A percentile compares a stretch with the other conserved stretches of the same genome.
Conservation (phyloP, 129 eudicot species). For the Tanacetum coccineum region DNA sequence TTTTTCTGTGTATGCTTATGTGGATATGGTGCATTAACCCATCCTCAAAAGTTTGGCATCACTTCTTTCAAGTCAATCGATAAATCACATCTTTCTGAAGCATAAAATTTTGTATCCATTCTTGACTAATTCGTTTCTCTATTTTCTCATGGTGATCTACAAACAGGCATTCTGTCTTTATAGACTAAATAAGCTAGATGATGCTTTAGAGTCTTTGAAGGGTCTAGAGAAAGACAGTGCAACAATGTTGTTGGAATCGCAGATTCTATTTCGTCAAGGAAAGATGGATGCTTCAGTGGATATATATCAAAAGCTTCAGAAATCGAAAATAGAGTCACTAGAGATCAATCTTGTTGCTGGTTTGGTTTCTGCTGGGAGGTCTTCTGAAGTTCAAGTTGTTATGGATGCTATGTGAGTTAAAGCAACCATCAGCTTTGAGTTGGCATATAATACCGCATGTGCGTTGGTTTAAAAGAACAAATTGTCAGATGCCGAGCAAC, state of each 20-base stretch:
- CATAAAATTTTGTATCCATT: background rate
- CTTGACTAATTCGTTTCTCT: conserved; percentile 3
- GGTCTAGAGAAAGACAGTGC: conserved; percentile 50
- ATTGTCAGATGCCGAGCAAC: conserved; percentile 80
- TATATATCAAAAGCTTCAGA: conserved; percentile 73
- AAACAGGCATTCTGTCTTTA: conserved; percentile 83
- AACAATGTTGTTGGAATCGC: conserved; percentile 71
- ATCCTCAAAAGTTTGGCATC: background rate
- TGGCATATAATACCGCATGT: conserved; percentile 89
- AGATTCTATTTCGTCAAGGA: conserved; percentile 76
- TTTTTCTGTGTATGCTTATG: conserved; percentile 70
- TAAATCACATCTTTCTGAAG: background rate
- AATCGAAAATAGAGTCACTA: conserved; percentile 61
- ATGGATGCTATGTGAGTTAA: conserved; percentile 66
- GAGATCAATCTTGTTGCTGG: conserved; percentile 87
- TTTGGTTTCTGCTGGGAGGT: conserved; percentile 82
- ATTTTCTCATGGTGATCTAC: conserved; percentile 3
- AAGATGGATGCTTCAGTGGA: conserved; percentile 76
- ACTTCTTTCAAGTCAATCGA: background rate
- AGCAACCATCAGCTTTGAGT: conserved; percentile 83
- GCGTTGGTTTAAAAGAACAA: conserved; percentile 68
- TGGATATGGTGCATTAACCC: conserved; percentile 64
- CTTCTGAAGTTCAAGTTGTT: conserved; percentile 79
- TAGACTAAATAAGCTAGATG: conserved; percentile 79
- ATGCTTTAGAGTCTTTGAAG: conserved; percentile 67